phyloP scores from a whole-genome alignment of 2,329 filamentous ascomycete genomes.

The Endothia cerciana region DNA sequence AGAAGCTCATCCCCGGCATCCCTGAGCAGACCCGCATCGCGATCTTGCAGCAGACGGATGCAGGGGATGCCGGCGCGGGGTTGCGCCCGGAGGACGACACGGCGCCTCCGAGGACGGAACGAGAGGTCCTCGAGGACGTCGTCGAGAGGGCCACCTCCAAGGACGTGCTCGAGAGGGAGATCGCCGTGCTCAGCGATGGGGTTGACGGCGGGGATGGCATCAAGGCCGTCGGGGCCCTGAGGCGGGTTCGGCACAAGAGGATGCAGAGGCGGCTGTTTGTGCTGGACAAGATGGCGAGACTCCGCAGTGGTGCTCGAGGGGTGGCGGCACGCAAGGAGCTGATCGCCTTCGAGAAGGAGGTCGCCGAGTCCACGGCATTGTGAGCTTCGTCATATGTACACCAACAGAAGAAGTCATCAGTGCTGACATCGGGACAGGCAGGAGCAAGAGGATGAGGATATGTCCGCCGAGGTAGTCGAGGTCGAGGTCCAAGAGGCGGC shows the following conservation, averaged over 20 bases:
- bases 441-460: conserved; percentile 57
- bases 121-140: conserved; percentile 67
- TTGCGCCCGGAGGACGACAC: conserved; percentile 32
- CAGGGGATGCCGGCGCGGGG: conserved; percentile 40
- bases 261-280: conserved; percentile 67
- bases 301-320: conserved; percentile 76
- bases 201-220: conserved; percentile 62
- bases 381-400: conserved; percentile 39
- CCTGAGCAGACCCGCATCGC: conserved; percentile 67
- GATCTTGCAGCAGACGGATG: conserved; percentile 69
- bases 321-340: conserved; percentile 76
- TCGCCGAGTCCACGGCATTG: conserved; percentile 60
- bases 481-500: conserved; percentile 70
- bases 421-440: conserved; percentile 38
- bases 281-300: conserved; percentile 72
- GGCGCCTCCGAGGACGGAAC: conserved; percentile 26
- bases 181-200: conserved; percentile 61
- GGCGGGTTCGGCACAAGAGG: conserved; percentile 64
- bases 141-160: conserved; percentile 62
- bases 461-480: conserved; percentile 60
- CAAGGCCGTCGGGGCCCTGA: conserved; percentile 62
- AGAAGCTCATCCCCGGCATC: conserved; percentile 79
- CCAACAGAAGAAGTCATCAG: background rate
- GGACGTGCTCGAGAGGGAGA: conserved; percentile 63
- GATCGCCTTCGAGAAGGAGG: conserved; percentile 67